Evolutionary conservation across 1,139 yeast species (phyloP).

Genomic region (Yamadazyma songkhlaensis): DNA sequence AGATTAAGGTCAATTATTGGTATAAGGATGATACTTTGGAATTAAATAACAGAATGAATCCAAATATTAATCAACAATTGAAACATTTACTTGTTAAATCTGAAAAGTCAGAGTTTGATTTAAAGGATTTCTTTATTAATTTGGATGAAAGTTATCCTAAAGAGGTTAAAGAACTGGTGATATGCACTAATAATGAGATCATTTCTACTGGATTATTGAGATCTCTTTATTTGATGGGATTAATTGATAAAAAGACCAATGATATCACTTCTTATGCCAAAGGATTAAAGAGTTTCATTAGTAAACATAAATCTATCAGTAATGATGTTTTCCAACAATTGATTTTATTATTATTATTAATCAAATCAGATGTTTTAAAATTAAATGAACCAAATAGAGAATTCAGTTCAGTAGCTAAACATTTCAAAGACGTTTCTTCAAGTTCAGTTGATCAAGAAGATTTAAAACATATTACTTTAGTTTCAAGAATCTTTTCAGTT

Average conservation of each 20-base stretch:
- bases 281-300: slow-evolving; percentile 38
- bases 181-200: slow-evolving; percentile 49
- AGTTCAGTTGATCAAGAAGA: slow-evolving; percentile 25
- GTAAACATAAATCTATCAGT: slow-evolving; percentile 11
- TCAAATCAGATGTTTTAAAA: slow-evolving; percentile 27
- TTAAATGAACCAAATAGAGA: slow-evolving; percentile 30
- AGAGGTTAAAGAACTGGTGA: slow-evolving; percentile 11
- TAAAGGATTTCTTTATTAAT: slow-evolving; percentile 30
- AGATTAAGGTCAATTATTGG: slow-evolving; percentile 58
- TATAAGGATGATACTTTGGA: slow-evolving; percentile 48
- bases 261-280: slow-evolving; percentile 58
- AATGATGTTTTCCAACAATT: slow-evolving; percentile 28
- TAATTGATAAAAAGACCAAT: slow-evolving; percentile 44
- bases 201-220: slow-evolving; percentile 62
- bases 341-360: slow-evolving; percentile 45
- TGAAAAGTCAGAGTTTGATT: slow-evolving; percentile 25
- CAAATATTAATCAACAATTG: slow-evolving; percentile 31
- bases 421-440: slow-evolving; percentile 27
- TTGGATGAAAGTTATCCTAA: slow-evolving; percentile 13
- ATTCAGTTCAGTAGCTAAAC: slow-evolving; percentile 33
- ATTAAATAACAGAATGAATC: slow-evolving; percentile 52
- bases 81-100: slow-evolving; percentile 32
- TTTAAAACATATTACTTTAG: slow-evolving; percentile 39
- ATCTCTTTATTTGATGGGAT: slow-evolving; percentile 52
- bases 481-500: slow-evolving; percentile 59